Conservation (phyloP, 345 rosid genomes). For the Schrenkiella parvula region DNA sequence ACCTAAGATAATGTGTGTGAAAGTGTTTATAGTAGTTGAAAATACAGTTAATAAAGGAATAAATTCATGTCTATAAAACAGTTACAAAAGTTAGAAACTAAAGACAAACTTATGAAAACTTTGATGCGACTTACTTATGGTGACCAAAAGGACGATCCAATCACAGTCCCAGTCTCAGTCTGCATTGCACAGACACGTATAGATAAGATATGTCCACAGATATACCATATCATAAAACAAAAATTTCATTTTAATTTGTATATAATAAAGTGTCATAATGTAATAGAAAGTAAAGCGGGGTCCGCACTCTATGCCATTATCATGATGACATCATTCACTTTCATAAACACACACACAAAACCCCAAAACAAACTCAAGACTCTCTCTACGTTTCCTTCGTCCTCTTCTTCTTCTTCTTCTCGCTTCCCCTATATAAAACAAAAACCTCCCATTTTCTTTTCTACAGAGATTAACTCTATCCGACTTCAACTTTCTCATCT, state of each 20-base stretch:
- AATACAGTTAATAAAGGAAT: neutral
- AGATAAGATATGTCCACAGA: slow-evolving; percentile 4
- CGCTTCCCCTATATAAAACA: slow-evolving; percentile 12
- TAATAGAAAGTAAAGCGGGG: slow-evolving; percentile 11
- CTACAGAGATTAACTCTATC: neutral
- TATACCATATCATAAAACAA: neutral
- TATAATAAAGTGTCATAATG: neutral
- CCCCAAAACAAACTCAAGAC: slow-evolving; percentile 14
- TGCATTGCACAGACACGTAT: slow-evolving; percentile 2
- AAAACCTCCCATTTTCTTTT: neutral
- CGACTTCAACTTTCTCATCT: neutral
- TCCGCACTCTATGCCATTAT: slow-evolving; percentile 19
- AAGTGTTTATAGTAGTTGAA: neutral
- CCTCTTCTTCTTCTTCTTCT: slow-evolving; percentile 16
- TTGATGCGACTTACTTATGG: neutral
- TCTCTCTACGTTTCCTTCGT: slow-evolving; percentile 20
- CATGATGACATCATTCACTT: slow-evolving; percentile 29
- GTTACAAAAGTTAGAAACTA: neutral
- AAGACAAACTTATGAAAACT: neutral
- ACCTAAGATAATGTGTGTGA: neutral
- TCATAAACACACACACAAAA: slow-evolving; percentile 19
- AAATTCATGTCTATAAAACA: neutral
- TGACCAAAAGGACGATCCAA: neutral
- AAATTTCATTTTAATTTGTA: neutral
- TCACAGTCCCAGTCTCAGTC: neutral